Evolutionary conservation across 306 rosid genomes (phyloP).

Genomic region (Prosopis cineraria): DNA sequence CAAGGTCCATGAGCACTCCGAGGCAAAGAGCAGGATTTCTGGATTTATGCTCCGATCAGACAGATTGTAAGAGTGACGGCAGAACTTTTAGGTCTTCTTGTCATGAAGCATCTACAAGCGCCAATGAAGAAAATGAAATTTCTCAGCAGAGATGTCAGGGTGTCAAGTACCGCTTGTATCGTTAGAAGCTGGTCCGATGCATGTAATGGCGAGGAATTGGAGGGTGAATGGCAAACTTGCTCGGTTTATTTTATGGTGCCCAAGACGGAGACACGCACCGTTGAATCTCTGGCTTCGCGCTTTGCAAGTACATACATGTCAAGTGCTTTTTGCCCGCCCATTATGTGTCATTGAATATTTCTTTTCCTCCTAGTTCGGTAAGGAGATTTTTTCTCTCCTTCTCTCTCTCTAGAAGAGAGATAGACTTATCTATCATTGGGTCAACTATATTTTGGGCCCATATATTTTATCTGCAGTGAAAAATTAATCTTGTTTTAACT

Average conservation of each 20-base stretch:
- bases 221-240: constrained; percentile 3
- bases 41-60: constrained; percentile 42
- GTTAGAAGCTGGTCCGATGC: constrained; percentile 19
- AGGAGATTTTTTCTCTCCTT: too few species aligned
- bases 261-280: neutral
- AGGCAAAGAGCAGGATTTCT: constrained; percentile 55
- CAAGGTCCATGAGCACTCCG: constrained; percentile 71
- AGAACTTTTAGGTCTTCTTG: constrained; percentile 44
- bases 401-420: too few species aligned
- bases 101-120: constrained; percentile 40
- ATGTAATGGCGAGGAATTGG: constrained; percentile 6
- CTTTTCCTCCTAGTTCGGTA: constrained; percentile 30
- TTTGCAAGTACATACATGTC: constrained; percentile 22
- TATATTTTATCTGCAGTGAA: too few species aligned
- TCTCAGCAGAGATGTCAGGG: constrained; percentile 24
- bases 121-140: constrained; percentile 27
- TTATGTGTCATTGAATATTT: neutral
- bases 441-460: too few species aligned
- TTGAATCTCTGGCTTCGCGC: constrained; percentile 12
- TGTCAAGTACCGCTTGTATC: neutral
- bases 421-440: too few species aligned
- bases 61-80: constrained; percentile 28
- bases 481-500: too few species aligned
- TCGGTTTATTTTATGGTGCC: constrained; percentile 14
- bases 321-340: constrained; percentile 18